Evolutionary conservation across 2,329 filamentous ascomycete species (phyloP), one percentile per base, ranked within the genome.

Genomic region (Emergomyces africanus): DNA sequence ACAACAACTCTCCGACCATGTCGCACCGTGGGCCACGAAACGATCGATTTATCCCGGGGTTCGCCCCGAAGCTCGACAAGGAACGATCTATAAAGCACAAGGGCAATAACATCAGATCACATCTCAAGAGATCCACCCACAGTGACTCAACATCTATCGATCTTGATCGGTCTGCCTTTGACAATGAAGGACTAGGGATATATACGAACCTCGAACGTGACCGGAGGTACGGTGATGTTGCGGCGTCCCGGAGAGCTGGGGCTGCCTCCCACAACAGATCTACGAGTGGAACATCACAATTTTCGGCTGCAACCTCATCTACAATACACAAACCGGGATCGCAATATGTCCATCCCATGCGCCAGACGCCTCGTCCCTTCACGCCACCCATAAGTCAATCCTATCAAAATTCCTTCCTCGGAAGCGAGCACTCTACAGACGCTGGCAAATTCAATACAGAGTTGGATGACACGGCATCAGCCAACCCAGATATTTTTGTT

Each of bases 101-200:
- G 54, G 65, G 66, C 3, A 80, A 79, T 67, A n/a, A n/a, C n/a
- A 77, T 81, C 68, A 83, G 82, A 67, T 80, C 81, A 2, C 78
- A 82, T 61, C 70, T 81, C 57, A 77, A 79, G 57, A 82, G 81
- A 67, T 72, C 79, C 62, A 78, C 79, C 23, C 72, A 73, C 51
- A 37, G 78, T 61, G 78, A 79, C 64, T 72, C 75, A 57, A 71
- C 73, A 51, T 75, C 77, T 23, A 75, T 83, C 58, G 81, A 84
- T 65, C 71, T 83, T 28, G 81, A 79, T 37, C 77, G 79, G 37
- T 78, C 81, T 3, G 76, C 77, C 5, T 75, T 77, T 15, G 81
- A 84, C 63, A 80, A 82, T 61, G 79, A 82, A 60, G 81, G 80
- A 10, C 68, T 84, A 57, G 81, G 80, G 20, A 83, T 83, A 51